These are phyloP conservation scores for Phialophora chinensis DNA, from an alignment of 2,329 filamentous ascomycete genomes.

Conservation along the genomic window DNA sequence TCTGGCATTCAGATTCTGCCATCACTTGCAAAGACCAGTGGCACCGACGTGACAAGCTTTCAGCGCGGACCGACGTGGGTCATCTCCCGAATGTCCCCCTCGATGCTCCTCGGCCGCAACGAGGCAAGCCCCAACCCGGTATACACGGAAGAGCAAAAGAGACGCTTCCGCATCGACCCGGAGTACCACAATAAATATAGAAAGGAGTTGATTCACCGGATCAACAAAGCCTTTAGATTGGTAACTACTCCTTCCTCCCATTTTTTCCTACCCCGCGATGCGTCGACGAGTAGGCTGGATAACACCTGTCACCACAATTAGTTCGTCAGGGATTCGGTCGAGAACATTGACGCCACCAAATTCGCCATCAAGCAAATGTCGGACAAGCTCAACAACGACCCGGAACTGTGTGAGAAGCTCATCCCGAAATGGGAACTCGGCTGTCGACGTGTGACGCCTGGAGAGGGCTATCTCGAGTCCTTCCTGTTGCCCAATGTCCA, in stretches of 20 bases:
- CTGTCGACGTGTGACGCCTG: slow-evolving; percentile 58
- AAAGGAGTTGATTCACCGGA: slow-evolving; percentile 42
- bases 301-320: slow-evolving; percentile 6
- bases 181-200: slow-evolving; percentile 45
- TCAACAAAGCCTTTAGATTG: slow-evolving; percentile 33
- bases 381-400: slow-evolving; percentile 33
- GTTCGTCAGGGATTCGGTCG: slow-evolving; percentile 23
- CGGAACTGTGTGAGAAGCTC: slow-evolving; percentile 35
- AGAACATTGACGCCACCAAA: slow-evolving; percentile 23
- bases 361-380: slow-evolving; percentile 27
- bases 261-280: neutral
- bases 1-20: slow-evolving; percentile 50
- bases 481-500: slow-evolving; percentile 49
- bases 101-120: slow-evolving; percentile 33
- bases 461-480: slow-evolving; percentile 59
- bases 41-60: slow-evolving; percentile 43
- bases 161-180: slow-evolving; percentile 37
- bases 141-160: slow-evolving; percentile 43
- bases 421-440: slow-evolving; percentile 45
- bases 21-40: slow-evolving; percentile 33
- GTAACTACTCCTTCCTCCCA: neutral
- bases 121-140: slow-evolving; percentile 37
- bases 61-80: slow-evolving; percentile 45
- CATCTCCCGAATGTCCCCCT: slow-evolving; percentile 39
- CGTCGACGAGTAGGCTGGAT: too few relatives aligned